phyloP scores from a whole-genome alignment of 345 rosid genomes.

The Boechera retrofracta region DNA sequence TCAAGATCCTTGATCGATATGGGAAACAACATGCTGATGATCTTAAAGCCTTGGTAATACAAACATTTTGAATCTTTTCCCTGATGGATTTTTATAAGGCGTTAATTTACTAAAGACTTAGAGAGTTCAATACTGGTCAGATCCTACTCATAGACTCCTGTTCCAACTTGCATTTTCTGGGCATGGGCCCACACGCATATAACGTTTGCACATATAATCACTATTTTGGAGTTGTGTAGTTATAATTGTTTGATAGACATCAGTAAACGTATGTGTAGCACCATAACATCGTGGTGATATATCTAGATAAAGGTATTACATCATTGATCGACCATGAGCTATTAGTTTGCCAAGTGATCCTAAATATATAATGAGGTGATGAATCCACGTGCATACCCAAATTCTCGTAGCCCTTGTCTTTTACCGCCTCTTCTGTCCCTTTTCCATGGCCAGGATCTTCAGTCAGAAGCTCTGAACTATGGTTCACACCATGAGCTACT shows the following conservation, averaged over 20 bases:
- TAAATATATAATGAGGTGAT: neutral
- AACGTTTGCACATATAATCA: neutral
- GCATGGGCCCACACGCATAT: neutral
- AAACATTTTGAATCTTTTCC: neutral
- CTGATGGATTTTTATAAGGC: neutral
- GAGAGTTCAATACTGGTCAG: conserved; percentile 10
- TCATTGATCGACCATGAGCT: conserved; percentile 4
- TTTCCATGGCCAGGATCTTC: conserved; percentile 34
- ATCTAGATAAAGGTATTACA: neutral
- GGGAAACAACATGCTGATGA: conserved; percentile 39
- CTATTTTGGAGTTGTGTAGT: conserved; percentile 23
- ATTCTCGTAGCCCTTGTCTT: neutral
- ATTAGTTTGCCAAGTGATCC: conserved; percentile 6
- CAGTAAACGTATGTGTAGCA: too few species aligned
- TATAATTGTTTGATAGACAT: neutral
- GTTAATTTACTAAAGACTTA: neutral
- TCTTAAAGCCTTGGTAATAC: conserved; percentile 43
- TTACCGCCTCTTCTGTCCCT: conserved; percentile 14
- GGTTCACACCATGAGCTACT: conserved; percentile 45
- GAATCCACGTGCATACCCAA: neutral
- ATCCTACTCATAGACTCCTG: neutral
- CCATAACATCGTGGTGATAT: too few species aligned
- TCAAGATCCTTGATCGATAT: conserved; percentile 45
- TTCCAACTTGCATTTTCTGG: conserved; percentile 13
- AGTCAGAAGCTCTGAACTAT: conserved; percentile 34